phyloP scores from a whole-genome alignment of 768 basidiomycete species.

The Trametes cubensis region DNA sequence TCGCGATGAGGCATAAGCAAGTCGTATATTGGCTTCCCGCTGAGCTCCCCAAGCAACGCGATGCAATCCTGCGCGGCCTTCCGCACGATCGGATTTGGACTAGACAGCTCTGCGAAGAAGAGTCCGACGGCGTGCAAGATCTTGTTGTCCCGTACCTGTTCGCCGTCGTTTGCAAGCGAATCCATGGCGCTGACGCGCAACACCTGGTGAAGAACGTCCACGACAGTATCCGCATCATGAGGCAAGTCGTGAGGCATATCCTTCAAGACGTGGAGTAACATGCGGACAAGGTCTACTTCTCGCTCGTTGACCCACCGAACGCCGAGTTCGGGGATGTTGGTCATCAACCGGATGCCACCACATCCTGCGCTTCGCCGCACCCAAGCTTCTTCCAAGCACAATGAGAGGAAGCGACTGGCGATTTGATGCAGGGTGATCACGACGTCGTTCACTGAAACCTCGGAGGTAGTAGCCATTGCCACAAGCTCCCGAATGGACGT shows the following conservation, averaged over 20 bases:
- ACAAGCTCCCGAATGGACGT: slow-evolving; percentile 71
- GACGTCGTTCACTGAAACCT: slow-evolving; percentile 56
- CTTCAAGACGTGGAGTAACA: slow-evolving; percentile 88
- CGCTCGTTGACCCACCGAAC: slow-evolving; percentile 82
- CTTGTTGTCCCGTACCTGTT: slow-evolving; percentile 42
- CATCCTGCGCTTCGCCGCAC: slow-evolving; percentile 88
- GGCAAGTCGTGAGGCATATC: slow-evolving; percentile 92
- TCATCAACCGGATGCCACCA: slow-evolving; percentile 80
- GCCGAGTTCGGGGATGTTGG: slow-evolving; percentile 68
- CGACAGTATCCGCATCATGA: slow-evolving; percentile 75
- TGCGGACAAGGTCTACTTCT: slow-evolving; percentile 88
- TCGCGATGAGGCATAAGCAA: slow-evolving; percentile 86
- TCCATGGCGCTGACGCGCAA: slow-evolving; percentile 61
- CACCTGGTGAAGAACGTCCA: slow-evolving; percentile 72
- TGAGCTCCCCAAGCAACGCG: slow-evolving; percentile 72
- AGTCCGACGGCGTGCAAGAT: slow-evolving; percentile 75
- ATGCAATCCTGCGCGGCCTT: slow-evolving; percentile 83
- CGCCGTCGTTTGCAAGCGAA: slow-evolving; percentile 25
- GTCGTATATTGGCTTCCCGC: slow-evolving; percentile 70
- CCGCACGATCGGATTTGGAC: slow-evolving; percentile 83
- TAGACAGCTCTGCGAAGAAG: slow-evolving; percentile 86
- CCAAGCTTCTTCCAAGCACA: slow-evolving; percentile 94
- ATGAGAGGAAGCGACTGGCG: slow-evolving; percentile 76
- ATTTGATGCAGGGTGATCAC: slow-evolving; percentile 77
- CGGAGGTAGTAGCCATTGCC: slow-evolving; percentile 49